Percentiles rank a stretch among this genome's conserved stretches.
phyloP scores from a whole-genome alignment of 2,329 filamentous ascomycete species.

The Penicillium crustosum region DNA sequence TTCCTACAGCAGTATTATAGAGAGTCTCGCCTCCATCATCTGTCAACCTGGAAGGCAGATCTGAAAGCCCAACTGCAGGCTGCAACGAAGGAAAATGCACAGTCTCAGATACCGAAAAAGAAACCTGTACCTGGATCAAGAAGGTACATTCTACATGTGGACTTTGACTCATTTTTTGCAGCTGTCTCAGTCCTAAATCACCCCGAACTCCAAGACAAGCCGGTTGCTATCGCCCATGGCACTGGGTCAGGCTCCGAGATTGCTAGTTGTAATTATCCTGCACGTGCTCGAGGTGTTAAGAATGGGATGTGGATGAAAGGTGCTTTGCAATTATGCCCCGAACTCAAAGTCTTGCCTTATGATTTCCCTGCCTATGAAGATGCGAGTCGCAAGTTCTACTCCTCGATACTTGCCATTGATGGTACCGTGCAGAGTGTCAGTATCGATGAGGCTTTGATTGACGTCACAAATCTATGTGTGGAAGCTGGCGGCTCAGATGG shows the following conservation, averaged over 20 bases:
- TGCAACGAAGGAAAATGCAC: slow-evolving; percentile 67
- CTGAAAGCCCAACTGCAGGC: slow-evolving; percentile 85
- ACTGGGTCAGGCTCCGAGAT: slow-evolving; percentile 86
- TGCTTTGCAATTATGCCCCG: slow-evolving; percentile 77
- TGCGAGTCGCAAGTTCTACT: slow-evolving; percentile 84
- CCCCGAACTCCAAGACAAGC: slow-evolving; percentile 74
- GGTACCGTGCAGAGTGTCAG: slow-evolving; percentile 93
- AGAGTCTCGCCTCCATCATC: slow-evolving; percentile 89
- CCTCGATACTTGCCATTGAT: slow-evolving; percentile 73
- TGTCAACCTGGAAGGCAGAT: slow-evolving; percentile 95
- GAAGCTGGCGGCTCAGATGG: slow-evolving; percentile 66
- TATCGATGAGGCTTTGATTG: slow-evolving; percentile 89
- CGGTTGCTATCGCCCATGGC: slow-evolving; percentile 85
- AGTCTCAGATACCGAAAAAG: slow-evolving; percentile 48
- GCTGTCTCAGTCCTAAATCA: slow-evolving; percentile 80
- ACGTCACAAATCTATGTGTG: slow-evolving; percentile 72
- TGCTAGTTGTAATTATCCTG: slow-evolving; percentile 94
- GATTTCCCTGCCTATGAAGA: slow-evolving; percentile 95
- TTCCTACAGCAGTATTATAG: slow-evolving; percentile 95
- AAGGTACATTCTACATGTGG: slow-evolving; percentile 88
- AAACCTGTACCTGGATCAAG: slow-evolving; percentile 63
- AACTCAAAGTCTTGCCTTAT: slow-evolving; percentile 87
- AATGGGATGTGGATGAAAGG: slow-evolving; percentile 99
- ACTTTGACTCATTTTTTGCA: slow-evolving; percentile 98
- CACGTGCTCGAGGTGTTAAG: slow-evolving; percentile 80